phyloP scores from a whole-genome alignment of 352 stramenopile genomes.

The Pythium sukuiense region DNA sequence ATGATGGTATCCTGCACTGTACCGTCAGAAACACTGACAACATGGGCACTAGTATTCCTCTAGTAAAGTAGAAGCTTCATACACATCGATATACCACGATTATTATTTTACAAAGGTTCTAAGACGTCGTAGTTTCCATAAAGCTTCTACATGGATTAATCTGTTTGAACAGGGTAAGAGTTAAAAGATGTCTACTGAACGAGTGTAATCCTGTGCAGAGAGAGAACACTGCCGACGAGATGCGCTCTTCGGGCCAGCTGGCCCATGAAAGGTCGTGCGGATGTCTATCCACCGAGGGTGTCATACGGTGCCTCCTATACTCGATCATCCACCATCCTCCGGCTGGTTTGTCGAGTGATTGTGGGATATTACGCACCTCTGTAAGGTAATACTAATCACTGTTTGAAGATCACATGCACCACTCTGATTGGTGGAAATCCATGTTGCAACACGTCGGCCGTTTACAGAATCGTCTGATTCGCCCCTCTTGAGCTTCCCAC shows the following conservation, averaged over 20 bases:
- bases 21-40: neutral
- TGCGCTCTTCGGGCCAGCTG: slow-evolving; percentile 3
- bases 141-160: too few species aligned
- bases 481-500: neutral
- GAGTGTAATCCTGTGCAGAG: neutral
- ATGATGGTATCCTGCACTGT: neutral
- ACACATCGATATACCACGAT: too few species aligned
- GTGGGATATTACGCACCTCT: neutral
- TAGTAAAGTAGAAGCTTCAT: too few species aligned
- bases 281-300: slow-evolving; percentile 6
- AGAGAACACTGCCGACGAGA: neutral
- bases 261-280: slow-evolving; percentile 11
- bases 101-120: too few species aligned
- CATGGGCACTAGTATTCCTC: too few species aligned
- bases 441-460: neutral
- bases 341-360: neutral
- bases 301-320: slow-evolving; percentile 23
- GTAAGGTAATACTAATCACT: neutral
- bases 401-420: neutral
- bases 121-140: too few species aligned
- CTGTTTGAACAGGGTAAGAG: too few species aligned
- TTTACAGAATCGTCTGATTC: neutral
- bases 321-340: slow-evolving; percentile 18
- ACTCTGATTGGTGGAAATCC: neutral
- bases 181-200: too few species aligned